phyloP scores from a whole-genome alignment of 768 basidiomycete genomes.

The Mycena floridula region DNA sequence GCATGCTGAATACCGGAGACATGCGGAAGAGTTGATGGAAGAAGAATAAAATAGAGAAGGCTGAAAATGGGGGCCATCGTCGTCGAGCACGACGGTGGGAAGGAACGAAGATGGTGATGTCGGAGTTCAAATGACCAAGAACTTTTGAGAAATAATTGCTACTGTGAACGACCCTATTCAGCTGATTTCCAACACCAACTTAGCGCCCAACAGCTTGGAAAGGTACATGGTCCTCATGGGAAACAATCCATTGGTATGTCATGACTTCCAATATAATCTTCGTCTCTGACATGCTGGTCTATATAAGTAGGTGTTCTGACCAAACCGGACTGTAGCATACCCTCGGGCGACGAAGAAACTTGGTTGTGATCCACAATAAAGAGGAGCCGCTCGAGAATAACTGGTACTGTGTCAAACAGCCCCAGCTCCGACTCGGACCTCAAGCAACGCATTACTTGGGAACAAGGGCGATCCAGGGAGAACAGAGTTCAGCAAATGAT shows the following conservation, averaged over 20 bases:
- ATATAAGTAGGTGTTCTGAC: conserved; percentile 56
- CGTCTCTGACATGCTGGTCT: background rate
- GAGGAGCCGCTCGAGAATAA: conserved; percentile 42
- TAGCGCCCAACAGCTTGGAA: conserved; percentile 64
- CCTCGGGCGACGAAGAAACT: conserved; percentile 40
- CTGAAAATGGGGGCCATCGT: too few relatives aligned
- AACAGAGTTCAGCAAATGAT: conserved; percentile 38
- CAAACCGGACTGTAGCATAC: conserved; percentile 68
- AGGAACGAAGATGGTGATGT: too few relatives aligned
- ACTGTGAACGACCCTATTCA: too few relatives aligned
- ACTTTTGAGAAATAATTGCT: conserved; percentile 56
- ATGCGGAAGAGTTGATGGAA: too few relatives aligned
- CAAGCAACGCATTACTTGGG: conserved; percentile 48
- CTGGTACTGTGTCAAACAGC: conserved; percentile 60
- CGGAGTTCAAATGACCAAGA: too few relatives aligned
- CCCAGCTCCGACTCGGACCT: conserved; percentile 45
- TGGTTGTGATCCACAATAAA: conserved; percentile 64
- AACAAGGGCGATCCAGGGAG: conserved; percentile 53
- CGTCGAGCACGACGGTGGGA: too few relatives aligned
- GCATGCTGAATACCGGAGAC: too few relatives aligned
- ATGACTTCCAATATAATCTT: background rate
- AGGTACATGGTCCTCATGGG: conserved; percentile 52
- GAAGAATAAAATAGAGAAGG: too few relatives aligned
- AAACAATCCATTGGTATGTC: conserved; percentile 61
- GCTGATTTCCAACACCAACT: conserved; percentile 77